Evolutionary conservation across 2,329 filamentous ascomycete genomes (phyloP).

Genomic region (Cercospora berteroae): DNA sequence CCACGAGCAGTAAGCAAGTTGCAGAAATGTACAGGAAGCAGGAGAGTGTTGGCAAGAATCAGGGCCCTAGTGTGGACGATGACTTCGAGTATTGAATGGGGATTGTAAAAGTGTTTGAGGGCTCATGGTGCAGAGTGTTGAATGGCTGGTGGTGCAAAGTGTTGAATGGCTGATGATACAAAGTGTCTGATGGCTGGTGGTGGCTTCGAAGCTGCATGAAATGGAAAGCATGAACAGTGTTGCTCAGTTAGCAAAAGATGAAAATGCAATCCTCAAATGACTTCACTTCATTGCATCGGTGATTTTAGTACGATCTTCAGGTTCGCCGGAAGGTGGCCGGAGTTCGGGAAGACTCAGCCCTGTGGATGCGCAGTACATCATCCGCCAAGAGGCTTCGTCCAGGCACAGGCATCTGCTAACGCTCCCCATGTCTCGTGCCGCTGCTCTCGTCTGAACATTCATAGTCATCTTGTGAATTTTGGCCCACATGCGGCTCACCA

Average conservation of each 20-base stretch:
- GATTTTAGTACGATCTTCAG: not conserved
- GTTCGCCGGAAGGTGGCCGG: not conserved
- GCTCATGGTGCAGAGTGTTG: too few relatives aligned
- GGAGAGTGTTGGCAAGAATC: slow-evolving; percentile 82
- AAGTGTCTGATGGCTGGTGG: not conserved
- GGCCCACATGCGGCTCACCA: not conserved
- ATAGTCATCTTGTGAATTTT: not conserved
- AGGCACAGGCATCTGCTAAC: slow-evolving; percentile 12
- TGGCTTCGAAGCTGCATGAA: not conserved
- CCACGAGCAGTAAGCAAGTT: slow-evolving; percentile 78
- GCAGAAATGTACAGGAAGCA: slow-evolving; percentile 97
- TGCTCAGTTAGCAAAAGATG: not conserved
- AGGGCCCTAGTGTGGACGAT: slow-evolving; percentile 85
- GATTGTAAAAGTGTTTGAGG: not conserved
- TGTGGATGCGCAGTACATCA: slow-evolving; percentile 6
- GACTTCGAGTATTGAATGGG: slow-evolving; percentile 84
- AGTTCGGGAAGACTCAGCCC: slow-evolving; percentile 2
- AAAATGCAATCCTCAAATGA: not conserved
- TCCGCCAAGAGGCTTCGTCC: slow-evolving; percentile 2
- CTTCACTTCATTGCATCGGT: not conserved
- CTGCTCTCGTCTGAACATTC: not conserved
- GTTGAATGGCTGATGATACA: not conserved
- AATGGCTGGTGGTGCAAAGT: too few relatives aligned
- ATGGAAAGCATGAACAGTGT: not conserved
- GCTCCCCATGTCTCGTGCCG: slow-evolving; percentile 2